Evolutionary conservation across 768 basidiomycete species (phyloP), one percentile per base, ranked within the genome.

Genomic region (Phlebiopsis gigantea): DNA sequence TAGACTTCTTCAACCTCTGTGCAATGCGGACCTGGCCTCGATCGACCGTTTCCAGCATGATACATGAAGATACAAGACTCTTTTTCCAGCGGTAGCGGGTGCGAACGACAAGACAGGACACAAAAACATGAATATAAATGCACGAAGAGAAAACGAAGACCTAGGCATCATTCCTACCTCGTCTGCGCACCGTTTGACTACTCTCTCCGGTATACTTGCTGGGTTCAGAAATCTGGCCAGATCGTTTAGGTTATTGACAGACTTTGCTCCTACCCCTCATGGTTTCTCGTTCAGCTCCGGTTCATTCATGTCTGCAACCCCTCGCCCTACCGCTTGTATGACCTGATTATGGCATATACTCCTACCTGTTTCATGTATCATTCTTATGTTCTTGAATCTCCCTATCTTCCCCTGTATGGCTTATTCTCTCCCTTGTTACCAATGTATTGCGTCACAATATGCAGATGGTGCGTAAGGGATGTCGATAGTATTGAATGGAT

Each of bases 181-280:
- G 45, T 24, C 22, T 19, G 17, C 5, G 45, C 45, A 8, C 28
- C 2, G 47, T 25, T 19, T 41, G n/a, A 39, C 29, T 51, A 21
- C 34, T 41, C 21, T 30, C 25, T 51, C 46, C 31, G 55, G 46
- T 49, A 56, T 56, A 46, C 46, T 19, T 15, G 41, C 22, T 56
- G 46, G 34, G 17, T 29, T 28, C 30, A 34, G 28, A 41, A 14
- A 4, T 43, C 19, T 25, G 12, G 22, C 46, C 14, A 24, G 46
- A 39, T 46, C 34, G 28, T 42, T 48, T 28, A 49, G 5, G 22
- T 47, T 56, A 56, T 49, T 49, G 49, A 41, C 34, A 24, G 39
- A 41, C 50, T 22, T 8, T 24, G 19, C 29, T 15, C 28, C 21
- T 29, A 10, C 9, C 8, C 39, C 12, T 39, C 31, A 21, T 17